Evolutionary conservation across 2,329 filamentous ascomycete genomes (phyloP), one percentile per base, ranked within the genome.

Genomic region (Penicillium crustosum): DNA sequence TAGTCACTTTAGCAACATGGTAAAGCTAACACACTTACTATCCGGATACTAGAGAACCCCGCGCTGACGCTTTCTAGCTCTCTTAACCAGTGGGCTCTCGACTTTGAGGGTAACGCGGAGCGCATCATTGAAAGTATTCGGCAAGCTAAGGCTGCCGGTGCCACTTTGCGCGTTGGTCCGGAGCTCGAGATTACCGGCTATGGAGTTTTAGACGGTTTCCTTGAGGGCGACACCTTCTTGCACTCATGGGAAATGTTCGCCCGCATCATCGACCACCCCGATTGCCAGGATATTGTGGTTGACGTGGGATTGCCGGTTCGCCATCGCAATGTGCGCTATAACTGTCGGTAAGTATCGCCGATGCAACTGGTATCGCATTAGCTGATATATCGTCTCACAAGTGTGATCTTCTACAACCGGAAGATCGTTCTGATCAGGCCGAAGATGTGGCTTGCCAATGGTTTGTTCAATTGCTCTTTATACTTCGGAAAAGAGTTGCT

Each of bases 341-440:
- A 89, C 70, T 85, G 84, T 64, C 79, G 89, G 25, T 71, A 7
- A 52, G 59, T 50, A 9, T 35, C 23, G 13, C 42, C 29, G 39
- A 49, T 43, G 39, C 10, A 25, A 44, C 6, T 10, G 2, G 19
- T 53, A 4, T 35, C 9, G 27, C 42, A 41, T 38, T 45, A 19
- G 23, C 43, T 59, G 25, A 57, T 45, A 21, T 29, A 41, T 23
- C 6, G 41, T 21, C 29, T 29, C 0, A 33, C 1, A 35, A 72
- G 70, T 7, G 78, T 88, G n/a, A 82, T 90, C 60, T 78, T 79
- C 59, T 79, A 86, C 50, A 83, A 92, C 64, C 82, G 84, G 50
- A 85, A 87, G 74, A 86, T 93, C 21, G 75, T 92, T 19, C 78
- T 88, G 58, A 88, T 94, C 57, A 80, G 89, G 12, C 89, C 89